phyloP scores from a whole-genome alignment of 495 filamentous ascomycete species.

The Poronia punctata region DNA sequence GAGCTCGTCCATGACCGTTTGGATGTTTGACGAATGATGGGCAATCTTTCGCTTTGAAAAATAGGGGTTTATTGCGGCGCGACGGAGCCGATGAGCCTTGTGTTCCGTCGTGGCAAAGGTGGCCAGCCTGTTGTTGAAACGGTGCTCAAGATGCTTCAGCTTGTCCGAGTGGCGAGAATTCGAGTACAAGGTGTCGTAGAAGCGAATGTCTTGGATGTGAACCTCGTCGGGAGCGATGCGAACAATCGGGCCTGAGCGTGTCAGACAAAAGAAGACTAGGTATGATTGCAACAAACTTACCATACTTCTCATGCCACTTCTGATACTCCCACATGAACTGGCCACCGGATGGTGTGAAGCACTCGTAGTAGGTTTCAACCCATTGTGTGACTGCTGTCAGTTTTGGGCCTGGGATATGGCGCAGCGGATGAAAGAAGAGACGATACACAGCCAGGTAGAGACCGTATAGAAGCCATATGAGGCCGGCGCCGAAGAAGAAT shows the following conservation, averaged over 20 bases:
- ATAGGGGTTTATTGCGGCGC: slow-evolving; percentile 31
- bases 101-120: slow-evolving; percentile 27
- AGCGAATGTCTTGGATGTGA: slow-evolving; percentile 27
- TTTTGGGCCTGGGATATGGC: slow-evolving; percentile 36
- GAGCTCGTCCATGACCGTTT: neutral
- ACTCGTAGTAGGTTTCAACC: slow-evolving; percentile 45
- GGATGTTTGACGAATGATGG: neutral
- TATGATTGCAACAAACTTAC: slow-evolving; percentile 17
- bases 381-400: slow-evolving; percentile 37
- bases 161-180: slow-evolving; percentile 6
- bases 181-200: slow-evolving; percentile 23
- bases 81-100: slow-evolving; percentile 32
- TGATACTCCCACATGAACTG: slow-evolving; percentile 33
- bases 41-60: slow-evolving; percentile 25
- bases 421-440: slow-evolving; percentile 34
- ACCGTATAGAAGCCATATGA: too few relatives aligned
- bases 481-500: too few relatives aligned
- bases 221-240: slow-evolving; percentile 33
- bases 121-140: neutral
- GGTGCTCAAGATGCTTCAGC: neutral
- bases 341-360: slow-evolving; percentile 25
- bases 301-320: slow-evolving; percentile 43
- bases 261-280: neutral
- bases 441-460: slow-evolving; percentile 14
- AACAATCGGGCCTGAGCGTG: slow-evolving; percentile 27